A percentile compares a stretch with the other conserved stretches of the same genome.
phyloP scores from a whole-genome alignment of 306 rosid species.

The Oxytropis ochrocephala region DNA sequence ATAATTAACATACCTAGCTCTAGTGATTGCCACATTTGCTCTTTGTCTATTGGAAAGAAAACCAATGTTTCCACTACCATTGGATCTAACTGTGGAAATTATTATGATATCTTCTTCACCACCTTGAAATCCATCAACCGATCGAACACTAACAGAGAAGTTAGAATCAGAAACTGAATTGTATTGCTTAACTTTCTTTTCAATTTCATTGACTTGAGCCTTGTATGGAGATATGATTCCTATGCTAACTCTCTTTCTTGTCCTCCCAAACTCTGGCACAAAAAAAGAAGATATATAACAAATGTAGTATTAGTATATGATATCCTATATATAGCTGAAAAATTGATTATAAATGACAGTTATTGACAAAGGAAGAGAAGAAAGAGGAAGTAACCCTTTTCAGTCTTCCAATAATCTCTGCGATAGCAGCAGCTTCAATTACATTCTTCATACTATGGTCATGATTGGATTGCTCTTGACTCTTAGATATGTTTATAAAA shows the following conservation, averaged over 20 bases:
- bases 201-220: conserved; percentile 47
- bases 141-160: conserved; percentile 44
- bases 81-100: conserved; percentile 38
- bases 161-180: neutral
- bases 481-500: conserved; percentile 29
- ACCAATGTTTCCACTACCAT: conserved; percentile 37
- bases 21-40: conserved; percentile 55
- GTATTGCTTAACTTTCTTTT: conserved; percentile 29
- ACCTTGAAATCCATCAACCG: conserved; percentile 70
- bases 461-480: conserved; percentile 24
- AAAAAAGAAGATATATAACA: neutral
- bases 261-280: conserved; percentile 13
- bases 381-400: conserved; percentile 27
- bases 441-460: conserved; percentile 30
- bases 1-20: conserved; percentile 39
- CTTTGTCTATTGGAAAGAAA: conserved; percentile 45
- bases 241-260: conserved; percentile 36
- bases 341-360: neutral
- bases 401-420: conserved; percentile 41
- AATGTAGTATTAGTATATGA: neutral
- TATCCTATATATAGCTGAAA: neutral
- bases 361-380: neutral
- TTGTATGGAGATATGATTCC: conserved; percentile 62
- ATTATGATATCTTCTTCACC: conserved; percentile 60
- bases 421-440: conserved; percentile 41